phyloP scores from a whole-genome alignment of 2,329 filamentous ascomycete genomes.

The Botrytis medusae region DNA sequence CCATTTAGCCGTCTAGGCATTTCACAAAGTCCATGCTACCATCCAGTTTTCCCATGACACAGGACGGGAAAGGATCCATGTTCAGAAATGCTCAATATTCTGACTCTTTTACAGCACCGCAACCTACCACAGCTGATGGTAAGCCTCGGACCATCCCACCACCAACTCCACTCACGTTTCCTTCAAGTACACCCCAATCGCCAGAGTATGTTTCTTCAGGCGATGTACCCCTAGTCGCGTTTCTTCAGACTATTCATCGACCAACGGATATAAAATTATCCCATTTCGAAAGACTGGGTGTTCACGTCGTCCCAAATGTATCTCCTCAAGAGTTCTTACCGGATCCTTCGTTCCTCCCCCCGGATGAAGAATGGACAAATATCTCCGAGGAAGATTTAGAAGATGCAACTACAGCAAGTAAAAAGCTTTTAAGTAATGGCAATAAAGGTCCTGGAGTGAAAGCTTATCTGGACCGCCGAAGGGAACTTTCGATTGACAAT shows the following conservation, averaged over 20 bases:
- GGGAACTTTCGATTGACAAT: constrained; percentile 57
- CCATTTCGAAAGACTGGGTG: constrained; percentile 58
- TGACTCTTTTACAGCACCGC: constrained; percentile 28
- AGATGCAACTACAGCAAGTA: constrained; percentile 49
- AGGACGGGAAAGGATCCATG: neutral
- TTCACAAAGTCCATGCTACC: neutral
- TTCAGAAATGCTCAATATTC: constrained; percentile 13
- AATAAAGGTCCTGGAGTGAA: constrained; percentile 56
- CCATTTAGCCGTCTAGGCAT: neutral
- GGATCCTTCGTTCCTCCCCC: constrained; percentile 52
- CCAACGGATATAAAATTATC: constrained; percentile 49
- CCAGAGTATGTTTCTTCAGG: constrained; percentile 26
- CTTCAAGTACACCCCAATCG: constrained; percentile 36
- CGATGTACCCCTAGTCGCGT: constrained; percentile 46
- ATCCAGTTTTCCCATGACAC: neutral
- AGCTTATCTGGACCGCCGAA: constrained; percentile 57
- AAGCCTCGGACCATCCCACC: constrained; percentile 32
- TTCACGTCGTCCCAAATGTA: constrained; percentile 54
- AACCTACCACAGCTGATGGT: constrained; percentile 26
- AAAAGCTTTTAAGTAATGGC: constrained; percentile 52
- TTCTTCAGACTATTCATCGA: constrained; percentile 56
- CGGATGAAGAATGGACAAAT: constrained; percentile 51
- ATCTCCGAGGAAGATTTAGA: constrained; percentile 37
- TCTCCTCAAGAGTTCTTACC: constrained; percentile 53
- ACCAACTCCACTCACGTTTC: constrained; percentile 36